Percentiles rank a stretch among this genome's conserved stretches.
Evolutionary conservation across 768 basidiomycete genomes (phyloP).

Genomic region (Trametes elegans): DNA sequence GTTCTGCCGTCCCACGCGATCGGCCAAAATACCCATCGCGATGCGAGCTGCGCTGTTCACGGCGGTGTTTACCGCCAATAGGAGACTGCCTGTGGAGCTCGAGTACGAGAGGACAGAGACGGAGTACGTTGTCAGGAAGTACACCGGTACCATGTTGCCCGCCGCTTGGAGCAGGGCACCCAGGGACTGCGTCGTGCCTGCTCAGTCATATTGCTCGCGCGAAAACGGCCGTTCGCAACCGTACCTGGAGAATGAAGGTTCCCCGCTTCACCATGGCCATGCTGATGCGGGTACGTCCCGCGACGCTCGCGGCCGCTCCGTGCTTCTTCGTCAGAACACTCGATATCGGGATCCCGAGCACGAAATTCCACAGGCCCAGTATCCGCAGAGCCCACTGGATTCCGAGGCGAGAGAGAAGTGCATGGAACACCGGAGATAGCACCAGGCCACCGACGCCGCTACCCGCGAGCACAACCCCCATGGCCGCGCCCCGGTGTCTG

Average conservation of each 20-base stretch:
- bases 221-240: not conserved
- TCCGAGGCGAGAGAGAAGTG: constrained; percentile 36
- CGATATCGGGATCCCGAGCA: constrained; percentile 36
- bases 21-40: constrained; percentile 41
- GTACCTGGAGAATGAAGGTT: constrained; percentile 42
- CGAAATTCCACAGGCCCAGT: constrained; percentile 42
- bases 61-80: constrained; percentile 42
- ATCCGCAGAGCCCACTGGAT: constrained; percentile 37
- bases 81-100: constrained; percentile 34
- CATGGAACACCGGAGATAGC: constrained; percentile 39
- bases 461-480: constrained; percentile 43
- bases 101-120: constrained; percentile 39
- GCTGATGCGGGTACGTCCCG: constrained; percentile 30
- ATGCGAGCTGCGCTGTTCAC: constrained; percentile 43
- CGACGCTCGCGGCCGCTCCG: constrained; percentile 14
- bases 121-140: constrained; percentile 44
- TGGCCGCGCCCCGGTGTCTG: constrained; percentile 43
- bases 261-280: constrained; percentile 39
- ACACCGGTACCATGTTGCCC: constrained; percentile 43
- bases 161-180: constrained; percentile 44
- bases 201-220: not conserved
- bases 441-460: constrained; percentile 44
- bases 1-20: constrained; percentile 43
- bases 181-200: constrained; percentile 36
- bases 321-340: constrained; percentile 33